Percentiles rank a stretch among this genome's conserved stretches.
phyloP scores from a whole-genome alignment of 768 basidiomycete species.

The Mycena rosella region DNA sequence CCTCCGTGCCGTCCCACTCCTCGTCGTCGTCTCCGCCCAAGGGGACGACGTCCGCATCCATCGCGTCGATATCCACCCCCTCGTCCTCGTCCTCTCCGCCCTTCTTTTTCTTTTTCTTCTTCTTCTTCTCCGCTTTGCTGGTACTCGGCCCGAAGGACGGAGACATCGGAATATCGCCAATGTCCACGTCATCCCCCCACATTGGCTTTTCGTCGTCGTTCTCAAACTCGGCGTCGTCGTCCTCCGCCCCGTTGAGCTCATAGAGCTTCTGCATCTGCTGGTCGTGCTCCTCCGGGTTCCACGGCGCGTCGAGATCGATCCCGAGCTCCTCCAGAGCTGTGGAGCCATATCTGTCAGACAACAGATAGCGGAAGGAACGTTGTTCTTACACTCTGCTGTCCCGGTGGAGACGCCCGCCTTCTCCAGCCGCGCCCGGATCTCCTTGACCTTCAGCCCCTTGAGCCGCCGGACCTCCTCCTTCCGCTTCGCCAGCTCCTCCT shows the following conservation, averaged over 20 bases:
- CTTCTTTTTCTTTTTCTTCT: slow-evolving; percentile 58
- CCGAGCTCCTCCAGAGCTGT: slow-evolving; percentile 71
- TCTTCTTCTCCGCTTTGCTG: slow-evolving; percentile 62
- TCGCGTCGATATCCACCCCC: slow-evolving; percentile 72
- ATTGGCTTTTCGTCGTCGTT: slow-evolving; percentile 75
- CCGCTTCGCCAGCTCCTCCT: slow-evolving; percentile 78
- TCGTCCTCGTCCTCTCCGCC: slow-evolving; percentile 57
- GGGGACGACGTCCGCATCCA: slow-evolving; percentile 58
- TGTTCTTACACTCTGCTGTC: slow-evolving; percentile 49
- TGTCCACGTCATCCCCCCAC: slow-evolving; percentile 94
- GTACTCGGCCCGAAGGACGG: slow-evolving; percentile 51
- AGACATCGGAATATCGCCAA: slow-evolving; percentile 69
- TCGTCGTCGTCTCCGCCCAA: slow-evolving; percentile 63
- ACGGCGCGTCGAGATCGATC: slow-evolving; percentile 88
- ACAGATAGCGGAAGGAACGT: background rate
- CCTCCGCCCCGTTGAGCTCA: slow-evolving; percentile 57
- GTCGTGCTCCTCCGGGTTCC: slow-evolving; percentile 91
- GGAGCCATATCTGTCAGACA: slow-evolving; percentile 18
- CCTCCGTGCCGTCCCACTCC: slow-evolving; percentile 92
- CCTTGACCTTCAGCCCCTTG: slow-evolving; percentile 87
- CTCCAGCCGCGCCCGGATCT: slow-evolving; percentile 82
- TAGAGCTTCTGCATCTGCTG: slow-evolving; percentile 84
- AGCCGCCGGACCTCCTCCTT: slow-evolving; percentile 86
- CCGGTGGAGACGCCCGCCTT: slow-evolving; percentile 69
- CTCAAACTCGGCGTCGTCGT: slow-evolving; percentile 39